Evolutionary conservation across 352 stramenopile genomes (phyloP).

Genomic region (Globisporangium cylindrosporum): DNA sequence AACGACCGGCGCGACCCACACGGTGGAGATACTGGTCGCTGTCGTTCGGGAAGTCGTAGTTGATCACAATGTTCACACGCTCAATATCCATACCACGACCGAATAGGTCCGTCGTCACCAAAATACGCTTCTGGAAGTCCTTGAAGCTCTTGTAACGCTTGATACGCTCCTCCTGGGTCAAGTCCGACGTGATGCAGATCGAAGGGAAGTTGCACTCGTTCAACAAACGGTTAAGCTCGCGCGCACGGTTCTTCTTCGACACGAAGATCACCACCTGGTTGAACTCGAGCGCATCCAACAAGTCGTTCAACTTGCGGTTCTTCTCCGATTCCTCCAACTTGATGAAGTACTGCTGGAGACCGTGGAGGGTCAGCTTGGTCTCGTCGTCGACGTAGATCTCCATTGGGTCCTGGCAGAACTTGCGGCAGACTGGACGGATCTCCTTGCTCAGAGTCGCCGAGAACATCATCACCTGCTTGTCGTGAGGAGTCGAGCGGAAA

Average conservation of each 20-base stretch:
- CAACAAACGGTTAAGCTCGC: constrained; percentile 97
- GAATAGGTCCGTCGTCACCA: constrained; percentile 99
- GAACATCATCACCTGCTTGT: constrained; percentile 99
- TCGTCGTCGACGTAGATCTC: constrained; percentile 99
- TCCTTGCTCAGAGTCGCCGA: constrained; percentile 99
- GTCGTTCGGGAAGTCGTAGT: constrained; percentile 99
- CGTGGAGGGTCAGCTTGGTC: constrained; percentile 99
- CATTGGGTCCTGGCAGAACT: constrained; percentile 99
- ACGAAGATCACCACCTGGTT: constrained; percentile 99
- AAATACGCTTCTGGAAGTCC: constrained; percentile 99
- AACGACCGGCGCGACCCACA: constrained; percentile 97
- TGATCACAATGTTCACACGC: constrained; percentile 99
- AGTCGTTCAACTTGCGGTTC: constrained; percentile 99
- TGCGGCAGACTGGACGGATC: constrained; percentile 98
- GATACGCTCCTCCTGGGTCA: constrained; percentile 98
- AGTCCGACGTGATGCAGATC: constrained; percentile 98
- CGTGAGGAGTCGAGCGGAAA: constrained; percentile 98
- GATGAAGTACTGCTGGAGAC: constrained; percentile 99
- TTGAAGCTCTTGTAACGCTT: constrained; percentile 99
- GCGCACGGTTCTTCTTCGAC: constrained; percentile 96
- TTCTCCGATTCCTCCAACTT: constrained; percentile 99
- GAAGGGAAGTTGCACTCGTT: constrained; percentile 99
- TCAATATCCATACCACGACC: constrained; percentile 99
- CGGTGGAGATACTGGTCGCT: constrained; percentile 99
- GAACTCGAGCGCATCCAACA: constrained; percentile 99